Evolutionary conservation across 2,329 filamentous ascomycete species (phyloP).

Genomic region (Claviceps sorghi): DNA sequence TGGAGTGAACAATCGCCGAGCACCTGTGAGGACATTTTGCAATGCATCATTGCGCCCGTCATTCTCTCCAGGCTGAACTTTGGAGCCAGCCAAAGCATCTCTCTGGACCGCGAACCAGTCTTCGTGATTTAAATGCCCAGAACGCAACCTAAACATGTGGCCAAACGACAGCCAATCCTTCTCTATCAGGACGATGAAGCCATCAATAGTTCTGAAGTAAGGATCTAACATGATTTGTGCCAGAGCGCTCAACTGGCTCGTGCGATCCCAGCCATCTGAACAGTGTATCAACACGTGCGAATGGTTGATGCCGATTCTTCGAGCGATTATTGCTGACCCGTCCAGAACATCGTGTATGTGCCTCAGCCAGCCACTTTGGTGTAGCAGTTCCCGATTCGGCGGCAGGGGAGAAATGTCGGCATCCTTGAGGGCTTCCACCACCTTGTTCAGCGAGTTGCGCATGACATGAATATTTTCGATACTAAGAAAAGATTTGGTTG

Average conservation of each 20-base stretch:
- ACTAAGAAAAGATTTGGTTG: constrained; percentile 79
- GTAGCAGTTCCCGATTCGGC: constrained; percentile 66
- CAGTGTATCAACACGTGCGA: constrained; percentile 95
- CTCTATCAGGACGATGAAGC: constrained; percentile 86
- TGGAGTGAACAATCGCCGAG: constrained; percentile 78
- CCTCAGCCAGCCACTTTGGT: constrained; percentile 78
- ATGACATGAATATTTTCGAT: constrained; percentile 99
- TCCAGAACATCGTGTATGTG: constrained; percentile 77
- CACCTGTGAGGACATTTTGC: constrained; percentile 75
- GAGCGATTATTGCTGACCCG: constrained; percentile 69
- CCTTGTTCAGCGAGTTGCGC: constrained; percentile 75
- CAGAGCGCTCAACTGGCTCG: constrained; percentile 81
- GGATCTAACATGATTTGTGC: constrained; percentile 90
- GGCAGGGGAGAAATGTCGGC: constrained; percentile 73
- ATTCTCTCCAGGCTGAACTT: constrained; percentile 46
- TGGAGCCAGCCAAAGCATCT: constrained; percentile 54
- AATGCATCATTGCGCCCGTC: constrained; percentile 58
- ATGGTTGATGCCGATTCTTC: constrained; percentile 79
- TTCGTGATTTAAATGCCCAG: constrained; percentile 73
- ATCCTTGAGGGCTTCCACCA: constrained; percentile 83
- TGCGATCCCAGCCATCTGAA: constrained; percentile 96
- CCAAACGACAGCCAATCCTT: constrained; percentile 98
- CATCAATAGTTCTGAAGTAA: constrained; percentile 85
- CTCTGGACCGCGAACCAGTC: constrained; percentile 89
- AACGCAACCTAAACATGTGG: constrained; percentile 92